phyloP scores from a whole-genome alignment of 129 eudicot genomes.

The Solidago caesia region DNA sequence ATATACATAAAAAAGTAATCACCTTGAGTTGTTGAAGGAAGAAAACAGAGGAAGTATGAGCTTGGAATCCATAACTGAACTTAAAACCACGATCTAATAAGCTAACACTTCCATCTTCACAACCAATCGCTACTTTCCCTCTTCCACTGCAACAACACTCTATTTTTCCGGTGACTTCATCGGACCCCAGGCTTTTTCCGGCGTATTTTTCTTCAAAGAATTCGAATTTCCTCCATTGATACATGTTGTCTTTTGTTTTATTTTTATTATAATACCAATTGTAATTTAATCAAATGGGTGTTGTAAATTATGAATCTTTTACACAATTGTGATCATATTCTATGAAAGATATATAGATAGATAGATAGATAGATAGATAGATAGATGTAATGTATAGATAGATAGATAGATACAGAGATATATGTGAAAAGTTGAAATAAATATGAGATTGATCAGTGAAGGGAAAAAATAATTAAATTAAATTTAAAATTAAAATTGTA shows the following conservation, averaged over 20 bases:
- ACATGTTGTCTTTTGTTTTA: slow-evolving; percentile 34
- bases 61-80: slow-evolving; percentile 75
- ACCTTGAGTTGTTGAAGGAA: slow-evolving; percentile 95
- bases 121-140: slow-evolving; percentile 76
- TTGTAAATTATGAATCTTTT: not conserved
- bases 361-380: too few species aligned
- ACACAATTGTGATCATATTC: slow-evolving; percentile 3
- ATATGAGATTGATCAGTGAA: slow-evolving; percentile 29
- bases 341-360: too few species aligned
- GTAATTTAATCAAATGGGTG: not conserved
- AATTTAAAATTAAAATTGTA: slow-evolving; percentile 13
- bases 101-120: slow-evolving; percentile 64
- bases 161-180: slow-evolving; percentile 59
- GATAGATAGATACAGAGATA: too few species aligned
- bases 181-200: slow-evolving; percentile 62
- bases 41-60: slow-evolving; percentile 85
- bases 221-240: slow-evolving; percentile 97
- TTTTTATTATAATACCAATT: too few species aligned
- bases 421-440: not conserved
- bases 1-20: not conserved
- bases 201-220: slow-evolving; percentile 89
- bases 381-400: too few species aligned
- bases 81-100: slow-evolving; percentile 89
- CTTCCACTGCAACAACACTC: slow-evolving; percentile 84
- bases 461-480: too few species aligned